Base-by-base conservation (phyloP, 1,284 basidiomycete species). In the Serendipita sp. region DNA sequence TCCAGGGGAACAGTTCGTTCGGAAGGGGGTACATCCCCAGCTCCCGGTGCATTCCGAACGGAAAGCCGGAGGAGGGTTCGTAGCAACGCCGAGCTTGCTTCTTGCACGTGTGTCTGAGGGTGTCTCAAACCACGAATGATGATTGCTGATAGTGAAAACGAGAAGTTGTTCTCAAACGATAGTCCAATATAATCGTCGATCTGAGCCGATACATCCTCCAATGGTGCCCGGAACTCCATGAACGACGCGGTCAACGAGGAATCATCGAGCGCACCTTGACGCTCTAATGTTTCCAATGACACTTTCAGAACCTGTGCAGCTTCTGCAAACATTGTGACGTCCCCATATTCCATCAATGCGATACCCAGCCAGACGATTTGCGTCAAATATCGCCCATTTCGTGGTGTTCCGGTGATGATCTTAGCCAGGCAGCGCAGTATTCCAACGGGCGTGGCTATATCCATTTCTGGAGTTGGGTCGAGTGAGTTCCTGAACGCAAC, bases 321-420 rank as follows among this genome's bases (percentile, higher is more conserved):
- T 70, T 89, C 88, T 29, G 79, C 76, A 67, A 88, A 93, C 66
- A 91, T 81, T 3, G 83, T 79, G 61, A 85, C 78, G 69, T 88
- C 83, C 62, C 86, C 84, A 13, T 85, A 84, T 72, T 92, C 85
- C 10, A 93, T 78, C 22, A 93, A 77, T 22, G 85, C 84, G 35
- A 93, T 84, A 1, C 87, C 88, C 6, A 93, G 75, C 91, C 92
- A 93, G 74, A 93, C 91, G 13, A 93, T 75, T 65, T 83, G 82
- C 17, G 79, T 74, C 5, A 88, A 75, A 71, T 92, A 92, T 64
- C 88, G 79, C 43, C 88, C 90, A 60, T 83, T 79, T 53, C 79
- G 74, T 1, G 81, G 75, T 8, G 92, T 75, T 10, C 84, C 84
- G 13, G 87, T 84, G 4, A 91, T 80, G 63, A 93, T 80, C 67